phyloP scores from a whole-genome alignment of 495 filamentous ascomycete species.

The Parachaetomium inaequale region DNA sequence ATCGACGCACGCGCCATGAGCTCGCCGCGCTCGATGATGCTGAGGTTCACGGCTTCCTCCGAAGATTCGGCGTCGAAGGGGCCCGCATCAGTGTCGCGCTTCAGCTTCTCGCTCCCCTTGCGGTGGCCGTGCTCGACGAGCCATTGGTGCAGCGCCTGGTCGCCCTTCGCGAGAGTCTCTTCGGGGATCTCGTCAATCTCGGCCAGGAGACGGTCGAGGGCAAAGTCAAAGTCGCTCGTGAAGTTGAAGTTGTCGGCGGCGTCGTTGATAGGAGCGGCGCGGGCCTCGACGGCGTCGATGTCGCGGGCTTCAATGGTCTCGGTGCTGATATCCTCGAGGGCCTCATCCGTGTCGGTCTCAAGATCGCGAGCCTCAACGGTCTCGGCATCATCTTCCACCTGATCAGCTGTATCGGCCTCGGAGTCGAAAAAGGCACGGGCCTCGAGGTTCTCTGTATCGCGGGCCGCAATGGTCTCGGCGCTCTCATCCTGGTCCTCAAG shows the following conservation, averaged over 20 bases:
- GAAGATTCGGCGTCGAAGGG: not conserved
- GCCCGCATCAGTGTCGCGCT: conserved; percentile 1
- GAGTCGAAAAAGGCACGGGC: too few species aligned
- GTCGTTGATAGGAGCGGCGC: not conserved
- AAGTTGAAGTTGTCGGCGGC: conserved; percentile 14
- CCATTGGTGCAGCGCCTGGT: conserved; percentile 21
- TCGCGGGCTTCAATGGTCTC: not conserved
- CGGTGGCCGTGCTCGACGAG: conserved; percentile 18
- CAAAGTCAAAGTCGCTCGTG: conserved; percentile 15
- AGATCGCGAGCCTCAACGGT: too few species aligned
- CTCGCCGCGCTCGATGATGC: conserved; percentile 8
- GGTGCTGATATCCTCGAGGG: not conserved
- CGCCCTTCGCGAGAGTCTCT: conserved; percentile 20
- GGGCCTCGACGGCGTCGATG: not conserved
- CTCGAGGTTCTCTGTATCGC: too few species aligned
- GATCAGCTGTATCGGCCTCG: too few species aligned
- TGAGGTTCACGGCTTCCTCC: not conserved
- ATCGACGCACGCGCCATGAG: conserved; percentile 4
- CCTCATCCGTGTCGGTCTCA: not conserved
- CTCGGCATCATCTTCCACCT: not conserved
- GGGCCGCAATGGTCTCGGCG: too few species aligned
- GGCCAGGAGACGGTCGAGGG: conserved; percentile 16
- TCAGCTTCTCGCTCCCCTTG: conserved; percentile 4
- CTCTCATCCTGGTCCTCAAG: too few species aligned
- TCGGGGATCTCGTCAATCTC: conserved; percentile 22